Conservation (phyloP, 176 grass and related monocot genomes). For the Pontederia paniculata region DNA sequence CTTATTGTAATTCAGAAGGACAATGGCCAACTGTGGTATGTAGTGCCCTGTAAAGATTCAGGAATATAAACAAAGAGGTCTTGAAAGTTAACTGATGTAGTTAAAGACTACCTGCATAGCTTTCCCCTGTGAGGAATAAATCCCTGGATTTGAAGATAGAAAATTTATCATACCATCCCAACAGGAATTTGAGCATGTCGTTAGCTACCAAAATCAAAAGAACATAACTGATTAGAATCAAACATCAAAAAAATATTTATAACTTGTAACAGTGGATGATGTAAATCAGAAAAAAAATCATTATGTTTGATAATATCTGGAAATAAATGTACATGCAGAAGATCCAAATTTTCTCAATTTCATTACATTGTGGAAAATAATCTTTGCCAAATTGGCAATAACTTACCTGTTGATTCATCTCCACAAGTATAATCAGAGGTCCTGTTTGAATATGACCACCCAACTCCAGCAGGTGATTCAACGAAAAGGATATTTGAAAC, state of each 20-base stretch:
- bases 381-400: background rate
- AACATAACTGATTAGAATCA: slow-evolving; percentile 7
- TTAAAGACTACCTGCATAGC: slow-evolving; percentile 61
- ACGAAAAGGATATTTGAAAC: slow-evolving; percentile 91
- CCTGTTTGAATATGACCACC: slow-evolving; percentile 98
- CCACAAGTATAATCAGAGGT: slow-evolving; percentile 73
- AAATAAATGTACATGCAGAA: no score
- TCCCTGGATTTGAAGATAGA: slow-evolving; percentile 57
- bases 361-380: no score
- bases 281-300: background rate
- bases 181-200: slow-evolving; percentile 68
- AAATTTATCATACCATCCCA: slow-evolving; percentile 89
- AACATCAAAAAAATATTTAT: slow-evolving; percentile 7
- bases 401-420: slow-evolving; percentile 48
- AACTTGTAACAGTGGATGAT: slow-evolving; percentile 4
- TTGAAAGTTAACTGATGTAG: slow-evolving; percentile 1
- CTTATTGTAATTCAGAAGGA: slow-evolving; percentile 65
- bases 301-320: background rate
- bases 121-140: slow-evolving; percentile 89
- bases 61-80: background rate
- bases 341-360: no score
- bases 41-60: slow-evolving; percentile 58
- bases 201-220: slow-evolving; percentile 37
- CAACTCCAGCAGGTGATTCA: slow-evolving; percentile 81
- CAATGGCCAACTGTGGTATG: slow-evolving; percentile 75